Conservation (phyloP, 257 asterid genomes). For the Misopates orontium region DNA sequence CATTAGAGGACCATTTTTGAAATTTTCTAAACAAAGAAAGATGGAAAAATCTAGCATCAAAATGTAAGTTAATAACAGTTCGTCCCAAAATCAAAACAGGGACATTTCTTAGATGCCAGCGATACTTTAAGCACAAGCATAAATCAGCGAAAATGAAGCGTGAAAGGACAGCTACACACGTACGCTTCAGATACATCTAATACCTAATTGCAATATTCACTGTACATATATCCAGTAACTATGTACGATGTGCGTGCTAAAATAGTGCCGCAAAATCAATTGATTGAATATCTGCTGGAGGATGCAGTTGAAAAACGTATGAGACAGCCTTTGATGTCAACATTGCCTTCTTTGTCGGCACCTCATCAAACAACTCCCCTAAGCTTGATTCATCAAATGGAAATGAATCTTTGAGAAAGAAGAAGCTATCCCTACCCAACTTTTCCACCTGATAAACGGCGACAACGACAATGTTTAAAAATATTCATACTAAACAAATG, state of each 20-base stretch:
- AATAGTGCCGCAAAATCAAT: constrained; percentile 38
- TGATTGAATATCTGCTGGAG: constrained; percentile 41
- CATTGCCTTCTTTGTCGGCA: constrained; percentile 42
- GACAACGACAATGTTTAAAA: too few relatives aligned
- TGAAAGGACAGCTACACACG: too few relatives aligned
- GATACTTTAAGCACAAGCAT: too few relatives aligned
- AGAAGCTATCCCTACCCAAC: constrained; percentile 69
- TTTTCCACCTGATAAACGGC: constrained; percentile 82
- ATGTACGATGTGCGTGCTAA: constrained; percentile 32
- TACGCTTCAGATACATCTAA: background rate
- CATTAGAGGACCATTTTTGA: too few relatives aligned
- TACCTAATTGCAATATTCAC: background rate
- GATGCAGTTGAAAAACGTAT: constrained; percentile 57
- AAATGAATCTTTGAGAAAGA: constrained; percentile 67
- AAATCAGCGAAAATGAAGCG: background rate
- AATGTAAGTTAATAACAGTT: too few relatives aligned
- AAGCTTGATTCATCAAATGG: constrained; percentile 69
- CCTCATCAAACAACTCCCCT: constrained; percentile 55
- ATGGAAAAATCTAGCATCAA: too few relatives aligned
- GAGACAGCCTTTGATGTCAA: constrained; percentile 61
- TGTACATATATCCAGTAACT: background rate
- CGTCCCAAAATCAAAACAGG: too few relatives aligned
- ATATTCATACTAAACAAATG: background rate
- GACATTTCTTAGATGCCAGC: too few relatives aligned
- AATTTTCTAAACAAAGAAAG: too few relatives aligned